phyloP scores from a whole-genome alignment of 148 eudicot species.

The Vaccinium myrtillus region DNA sequence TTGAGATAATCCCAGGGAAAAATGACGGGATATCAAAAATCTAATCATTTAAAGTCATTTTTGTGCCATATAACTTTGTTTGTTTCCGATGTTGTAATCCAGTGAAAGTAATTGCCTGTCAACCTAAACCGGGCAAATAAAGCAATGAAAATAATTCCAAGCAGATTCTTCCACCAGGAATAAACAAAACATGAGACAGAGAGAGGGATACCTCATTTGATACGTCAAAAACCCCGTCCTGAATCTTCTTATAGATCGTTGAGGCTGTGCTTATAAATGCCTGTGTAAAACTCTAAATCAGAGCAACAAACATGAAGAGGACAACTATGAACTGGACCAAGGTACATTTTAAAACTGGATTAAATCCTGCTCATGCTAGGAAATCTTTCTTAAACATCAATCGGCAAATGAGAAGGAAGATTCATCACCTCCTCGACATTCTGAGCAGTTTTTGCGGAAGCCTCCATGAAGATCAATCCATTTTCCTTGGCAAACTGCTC shows the following conservation, averaged over 20 bases:
- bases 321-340: too few species aligned
- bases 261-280: slow-evolving; percentile 54
- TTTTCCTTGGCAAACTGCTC: slow-evolving; percentile 58
- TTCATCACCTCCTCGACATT: slow-evolving; percentile 54
- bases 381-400: background rate
- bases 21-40: background rate
- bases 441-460: slow-evolving; percentile 58
- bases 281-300: slow-evolving; percentile 23
- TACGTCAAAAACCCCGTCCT: slow-evolving; percentile 54
- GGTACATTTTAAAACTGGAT: too few species aligned
- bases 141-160: background rate
- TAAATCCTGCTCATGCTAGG: background rate
- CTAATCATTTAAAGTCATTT: background rate
- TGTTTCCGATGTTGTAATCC: background rate
- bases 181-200: background rate
- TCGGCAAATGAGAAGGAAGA: background rate
- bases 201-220: slow-evolving; percentile 45
- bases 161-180: background rate
- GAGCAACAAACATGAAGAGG: slow-evolving; percentile 1
- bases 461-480: slow-evolving; percentile 58
- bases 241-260: slow-evolving; percentile 52
- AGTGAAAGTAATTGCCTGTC: background rate
- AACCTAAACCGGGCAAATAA: background rate
- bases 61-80: background rate
- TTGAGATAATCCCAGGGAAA: background rate